phyloP scores from a whole-genome alignment of 331 rosid species.

The Prunus yedoensis region DNA sequence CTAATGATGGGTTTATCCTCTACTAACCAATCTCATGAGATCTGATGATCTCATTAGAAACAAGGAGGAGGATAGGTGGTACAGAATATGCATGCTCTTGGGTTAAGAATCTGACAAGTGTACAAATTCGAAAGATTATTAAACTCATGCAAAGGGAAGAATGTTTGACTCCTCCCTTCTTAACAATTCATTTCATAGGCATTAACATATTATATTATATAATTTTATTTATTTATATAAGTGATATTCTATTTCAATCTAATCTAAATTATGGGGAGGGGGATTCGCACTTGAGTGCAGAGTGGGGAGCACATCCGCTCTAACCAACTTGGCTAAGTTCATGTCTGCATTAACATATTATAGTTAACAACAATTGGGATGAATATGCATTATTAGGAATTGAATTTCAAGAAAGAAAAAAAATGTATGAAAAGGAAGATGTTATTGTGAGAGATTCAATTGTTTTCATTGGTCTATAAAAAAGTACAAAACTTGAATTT shows the following conservation, averaged over 20 bases:
- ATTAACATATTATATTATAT: too few relatives aligned
- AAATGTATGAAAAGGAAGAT: too few relatives aligned
- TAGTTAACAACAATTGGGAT: too few relatives aligned
- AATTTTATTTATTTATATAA: background rate
- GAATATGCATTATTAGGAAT: too few relatives aligned
- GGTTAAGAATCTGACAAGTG: conserved; percentile 3
- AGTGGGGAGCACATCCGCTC: rapidly evolving
- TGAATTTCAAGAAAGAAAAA: too few relatives aligned
- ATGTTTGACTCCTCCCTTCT: too few relatives aligned
- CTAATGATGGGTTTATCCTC: conserved; percentile 24
- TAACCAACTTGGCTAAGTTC: background rate
- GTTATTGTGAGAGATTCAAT: too few relatives aligned
- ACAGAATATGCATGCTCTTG: background rate
- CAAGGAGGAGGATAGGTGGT: background rate
- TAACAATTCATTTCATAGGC: too few relatives aligned
- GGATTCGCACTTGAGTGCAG: background rate
- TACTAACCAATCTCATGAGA: conserved; percentile 18
- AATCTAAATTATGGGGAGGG: rapidly evolving
- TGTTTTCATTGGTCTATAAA: background rate
- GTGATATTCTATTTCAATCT: background rate
- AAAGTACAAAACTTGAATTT: background rate
- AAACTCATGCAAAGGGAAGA: too few relatives aligned
- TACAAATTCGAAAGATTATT: background rate
- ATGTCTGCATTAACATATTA: background rate
- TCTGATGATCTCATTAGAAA: conserved; percentile 10